Evolutionary conservation across 306 rosid species (phyloP).

Genomic region (Vicia sativa): DNA sequence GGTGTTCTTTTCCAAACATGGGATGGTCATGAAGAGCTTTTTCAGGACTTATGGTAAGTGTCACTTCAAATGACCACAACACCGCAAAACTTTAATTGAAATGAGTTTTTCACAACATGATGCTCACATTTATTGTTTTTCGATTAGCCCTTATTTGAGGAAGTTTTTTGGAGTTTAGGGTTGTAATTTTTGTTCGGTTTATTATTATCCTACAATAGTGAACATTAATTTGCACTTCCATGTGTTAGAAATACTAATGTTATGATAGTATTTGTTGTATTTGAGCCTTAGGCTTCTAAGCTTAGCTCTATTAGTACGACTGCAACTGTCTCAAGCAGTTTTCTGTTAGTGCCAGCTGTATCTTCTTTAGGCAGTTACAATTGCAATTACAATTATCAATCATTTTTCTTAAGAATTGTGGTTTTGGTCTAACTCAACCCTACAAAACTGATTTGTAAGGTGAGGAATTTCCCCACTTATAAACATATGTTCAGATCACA

Average conservation of each 20-base stretch:
- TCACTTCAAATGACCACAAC: conserved; percentile 13
- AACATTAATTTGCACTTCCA: conserved; percentile 3
- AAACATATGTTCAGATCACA: too few relatives aligned
- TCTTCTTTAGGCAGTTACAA: conserved; percentile 2
- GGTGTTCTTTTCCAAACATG: conserved; percentile 91
- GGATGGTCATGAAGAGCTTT: conserved; percentile 93
- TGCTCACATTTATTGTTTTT: conserved; percentile 15
- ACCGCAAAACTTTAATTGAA: conserved; percentile 6
- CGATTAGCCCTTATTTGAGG: conserved; percentile 6
- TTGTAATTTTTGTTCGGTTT: conserved; percentile 16
- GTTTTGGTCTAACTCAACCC: too few relatives aligned
- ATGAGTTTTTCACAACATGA: not conserved
- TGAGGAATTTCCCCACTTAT: too few relatives aligned
- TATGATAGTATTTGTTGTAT: not conserved
- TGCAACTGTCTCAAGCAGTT: not conserved
- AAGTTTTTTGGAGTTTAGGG: not conserved
- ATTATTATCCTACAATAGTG: not conserved
- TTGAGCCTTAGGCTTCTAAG: not conserved
- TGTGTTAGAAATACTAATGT: not conserved
- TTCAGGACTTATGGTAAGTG: conserved; percentile 87
- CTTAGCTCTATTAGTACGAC: not conserved
- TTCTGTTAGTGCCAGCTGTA: not conserved
- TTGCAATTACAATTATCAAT: not conserved
- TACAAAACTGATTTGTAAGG: too few relatives aligned
- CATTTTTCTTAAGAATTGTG: too few relatives aligned